Evolutionary conservation across 139 green algal genomes (phyloP), one percentile per base, ranked within the genome.

Genomic region (Dunaliella primolecta): DNA sequence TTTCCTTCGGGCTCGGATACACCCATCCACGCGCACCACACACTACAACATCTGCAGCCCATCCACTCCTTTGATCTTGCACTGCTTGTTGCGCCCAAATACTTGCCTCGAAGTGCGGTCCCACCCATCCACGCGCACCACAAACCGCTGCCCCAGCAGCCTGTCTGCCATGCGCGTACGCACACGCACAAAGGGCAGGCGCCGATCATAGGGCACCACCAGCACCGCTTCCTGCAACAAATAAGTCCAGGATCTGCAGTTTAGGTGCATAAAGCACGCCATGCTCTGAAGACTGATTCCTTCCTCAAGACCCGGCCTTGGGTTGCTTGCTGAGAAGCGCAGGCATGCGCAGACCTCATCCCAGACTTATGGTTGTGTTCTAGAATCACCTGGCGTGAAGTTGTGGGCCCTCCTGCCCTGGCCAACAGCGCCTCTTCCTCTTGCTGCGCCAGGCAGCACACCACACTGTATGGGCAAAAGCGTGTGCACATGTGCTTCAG

Each of bases 51-150:
- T n/a, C n/a, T n/a, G n/a, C n/a, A n/a, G n/a, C n/a, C n/a, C n/a
- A n/a, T n/a, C n/a, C n/a, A n/a, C n/a, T n/a, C n/a, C n/a, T n/a
- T n/a, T n/a, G n/a, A n/a, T n/a, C 3, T 46, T 81, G 76, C 76
- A 7, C 38, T 7, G 7, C 7, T 2, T 46, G 33, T 46, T n/a
- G n/a, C n/a, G n/a, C n/a, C n/a, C n/a, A n/a, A n/a, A n/a, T n/a
- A n/a, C n/a, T 36, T 71, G 87, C 82, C 78, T 87, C 33, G 80
- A 87, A 57, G 24, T 32, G 0, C 37, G 30, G 11, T 86, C 81
- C 91, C 91, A 94, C 56, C 23, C 38, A 46, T 93, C 90, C 11
- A 93, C 38, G 1, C 86, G 86, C 78, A 94, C 82, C 85, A 94
- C 91, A 75, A 94, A 89, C 72, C 91, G 89, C 83, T 87, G 80